Evolutionary conservation across 2,329 filamentous ascomycete genomes (phyloP), one percentile per base, ranked within the genome.

Genomic region (Botrytis paeoniae): DNA sequence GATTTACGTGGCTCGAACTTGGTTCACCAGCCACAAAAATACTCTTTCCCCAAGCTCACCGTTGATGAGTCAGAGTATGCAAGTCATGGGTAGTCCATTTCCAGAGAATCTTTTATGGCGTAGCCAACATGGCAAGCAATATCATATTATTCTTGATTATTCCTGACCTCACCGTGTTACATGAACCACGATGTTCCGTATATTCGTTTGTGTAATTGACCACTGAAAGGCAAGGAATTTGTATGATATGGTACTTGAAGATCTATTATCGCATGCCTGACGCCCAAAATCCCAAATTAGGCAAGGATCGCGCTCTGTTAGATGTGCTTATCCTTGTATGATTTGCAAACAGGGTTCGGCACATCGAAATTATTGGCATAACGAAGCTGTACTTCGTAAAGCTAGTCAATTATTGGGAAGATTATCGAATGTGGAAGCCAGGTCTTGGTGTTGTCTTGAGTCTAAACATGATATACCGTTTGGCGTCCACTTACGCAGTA

Each of bases 31-130:
- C 45, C 45, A 68, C 35, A 9, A 8, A 8, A 6, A 20, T 22
- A 37, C 35, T 57, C 9, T 41, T 14, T 29, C n/a, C 9, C 37
- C 29, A 48, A 41, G 9, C 64, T 68, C 35, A 41, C 35, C 45
- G 25, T 68, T 39, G 22, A 39, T 35, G 20, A n/a, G 18, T 68
- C 7, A 48, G 45, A 22, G n/a, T 5, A 66, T 68, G 8, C 18
- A 10, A 41, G 64, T 18, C 29, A 68, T 57, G 65, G 64, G 65
- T 41, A 68, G 48, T 41, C 48, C 48, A 57, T 39, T 54, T 54
- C 20, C 25, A 57, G 35, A 35, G 29, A 10, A 8, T 57, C 35
- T 54, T 41, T 29, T 20, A 41, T 68, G 29, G 22, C n/a, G 37
- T 35, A 3, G 43, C 63, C 16, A 35, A 43, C 25, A 65, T 45